Evolutionary conservation across 768 basidiomycete genomes (phyloP).

Genomic region (Tricholoma hemisulphureum): DNA sequence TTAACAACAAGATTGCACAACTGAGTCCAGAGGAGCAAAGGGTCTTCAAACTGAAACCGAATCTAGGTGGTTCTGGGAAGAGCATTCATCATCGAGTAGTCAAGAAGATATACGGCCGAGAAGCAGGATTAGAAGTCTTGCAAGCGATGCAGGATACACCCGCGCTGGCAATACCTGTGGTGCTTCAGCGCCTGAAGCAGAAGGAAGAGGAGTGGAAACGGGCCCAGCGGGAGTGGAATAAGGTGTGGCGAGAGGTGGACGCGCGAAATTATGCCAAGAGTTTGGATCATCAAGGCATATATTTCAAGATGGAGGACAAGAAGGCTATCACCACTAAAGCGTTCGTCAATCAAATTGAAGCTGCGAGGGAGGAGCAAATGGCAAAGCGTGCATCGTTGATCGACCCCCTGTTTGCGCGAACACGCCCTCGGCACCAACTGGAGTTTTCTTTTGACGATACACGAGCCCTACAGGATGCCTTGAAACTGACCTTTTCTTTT

Average conservation of each 20-base stretch:
- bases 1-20: slow-evolving; percentile 81
- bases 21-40: slow-evolving; percentile 77
- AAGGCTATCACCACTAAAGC: slow-evolving; percentile 72
- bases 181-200: slow-evolving; percentile 84
- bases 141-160: slow-evolving; percentile 93
- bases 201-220: slow-evolving; percentile 99
- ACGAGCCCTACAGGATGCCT: slow-evolving; percentile 76
- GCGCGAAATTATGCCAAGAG: slow-evolving; percentile 91
- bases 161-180: slow-evolving; percentile 82
- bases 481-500: slow-evolving; percentile 88
- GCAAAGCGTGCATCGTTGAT: slow-evolving; percentile 65
- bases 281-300: slow-evolving; percentile 89
- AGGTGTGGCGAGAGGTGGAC: slow-evolving; percentile 97
- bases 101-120: slow-evolving; percentile 95
- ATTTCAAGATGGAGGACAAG: slow-evolving; percentile 90
- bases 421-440: slow-evolving; percentile 73
- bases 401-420: slow-evolving; percentile 56
- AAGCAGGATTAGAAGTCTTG: slow-evolving; percentile 77
- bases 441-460: slow-evolving; percentile 75
- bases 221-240: slow-evolving; percentile 97
- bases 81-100: slow-evolving; percentile 90
- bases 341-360: slow-evolving; percentile 83
- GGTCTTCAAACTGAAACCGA: slow-evolving; percentile 84
- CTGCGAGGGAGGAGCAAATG: slow-evolving; percentile 78
- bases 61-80: slow-evolving; percentile 83